Evolutionary conservation across 768 basidiomycete species (phyloP), one percentile per base, ranked within the genome.

Genomic region (Boletus subparvulus): DNA sequence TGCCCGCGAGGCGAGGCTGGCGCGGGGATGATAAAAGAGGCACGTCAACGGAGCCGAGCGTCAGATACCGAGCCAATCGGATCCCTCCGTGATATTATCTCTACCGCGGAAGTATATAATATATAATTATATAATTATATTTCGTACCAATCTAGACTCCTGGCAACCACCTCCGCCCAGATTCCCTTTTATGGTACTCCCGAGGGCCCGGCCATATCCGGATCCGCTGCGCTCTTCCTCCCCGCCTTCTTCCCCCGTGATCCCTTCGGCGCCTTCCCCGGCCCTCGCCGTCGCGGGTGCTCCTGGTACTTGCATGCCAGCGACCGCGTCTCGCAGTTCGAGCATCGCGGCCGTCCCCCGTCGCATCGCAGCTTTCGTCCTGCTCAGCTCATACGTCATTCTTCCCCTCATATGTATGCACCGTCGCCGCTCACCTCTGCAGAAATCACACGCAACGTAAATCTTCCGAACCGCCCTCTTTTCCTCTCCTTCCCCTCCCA

Each of bases 341-440:
- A 76, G 61, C 89, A 92, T 6, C 74, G 69, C 32, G 89, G 90
- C 60, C 75, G 78, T 3, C 71, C 76, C 3, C 88, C 88, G 65
- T 88, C 85, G 73, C 90, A 92, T 26, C 83, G 79, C 54, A 92
- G 80, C 70, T 92, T 92, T 52, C 89, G 83, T 43, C 80, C 89
- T 92, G 62, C 44, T 41, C 41, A 51, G 19, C 6, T 19, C 41
- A 45, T 14, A 21, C 32, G 52, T 56, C 49, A 55, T 35, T 28
- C 19, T 41, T 14, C 24, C 11, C 24, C 30, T n/a, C n/a, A 21
- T 40, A 4, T 11, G 13, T 41, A 40, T 39, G 21, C 21, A 21
- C 21, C 50, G 30, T 14, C 16, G 11, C 50, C 26, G 65, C 80
- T 75, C 61, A 85, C 89, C 80, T 80, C 89, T 79, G 75, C 89